Base-by-base conservation (phyloP, 1,139 yeast species). In the Diutina scorzettiae region DNA sequence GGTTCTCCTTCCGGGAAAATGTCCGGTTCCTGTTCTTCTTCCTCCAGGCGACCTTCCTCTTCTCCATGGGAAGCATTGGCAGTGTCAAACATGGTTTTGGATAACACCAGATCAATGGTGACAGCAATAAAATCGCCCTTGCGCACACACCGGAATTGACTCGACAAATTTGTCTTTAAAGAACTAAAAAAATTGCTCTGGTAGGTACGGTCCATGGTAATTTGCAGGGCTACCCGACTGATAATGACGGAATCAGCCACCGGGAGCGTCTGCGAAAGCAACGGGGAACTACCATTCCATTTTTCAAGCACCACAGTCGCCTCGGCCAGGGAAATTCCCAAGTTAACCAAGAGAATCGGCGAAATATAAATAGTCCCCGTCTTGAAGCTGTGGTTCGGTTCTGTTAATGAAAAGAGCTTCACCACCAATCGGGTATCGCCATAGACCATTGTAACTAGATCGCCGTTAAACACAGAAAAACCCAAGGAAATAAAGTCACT, bases 91-190 rank as follows among this genome's bases (percentile, higher is more conserved):
- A 82, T 58, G 1, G 84, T 69, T 47, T 70, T 71, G 0, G 95
- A 80, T 34, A 83, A 57, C 1, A 76, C 60, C 0, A 93, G 71
- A 55, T 89, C 96, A 37, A 91, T 71, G 0, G 84, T 74, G 3
- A 91, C 77, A 0, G 95, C 91, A 41, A 91, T 71, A 37, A 78
- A 56, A 53, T 86, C 95, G 24, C 76, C 78, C 17, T 64, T 56
- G 28, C 65, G 64, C 1, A 87, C 76, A 7, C 84, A 64, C 45
- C 94, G 73, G 39, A 68, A 61, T 31, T 66, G 65, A 1, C 62
- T 54, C 47, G 81, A 81, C 54, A 91, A 83, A 45, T 74, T 70
- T 0, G 72, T 55, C 53, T 83, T 73, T 48, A 86, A 62, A 43
- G 81, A 78, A 5, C 78, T 62, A 43, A 82, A 65, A 53, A 85